Evolutionary conservation across 1,139 yeast genomes (phyloP), one percentile per base, ranked within the genome.

Genomic region (Suhomyces ambrosiae): DNA sequence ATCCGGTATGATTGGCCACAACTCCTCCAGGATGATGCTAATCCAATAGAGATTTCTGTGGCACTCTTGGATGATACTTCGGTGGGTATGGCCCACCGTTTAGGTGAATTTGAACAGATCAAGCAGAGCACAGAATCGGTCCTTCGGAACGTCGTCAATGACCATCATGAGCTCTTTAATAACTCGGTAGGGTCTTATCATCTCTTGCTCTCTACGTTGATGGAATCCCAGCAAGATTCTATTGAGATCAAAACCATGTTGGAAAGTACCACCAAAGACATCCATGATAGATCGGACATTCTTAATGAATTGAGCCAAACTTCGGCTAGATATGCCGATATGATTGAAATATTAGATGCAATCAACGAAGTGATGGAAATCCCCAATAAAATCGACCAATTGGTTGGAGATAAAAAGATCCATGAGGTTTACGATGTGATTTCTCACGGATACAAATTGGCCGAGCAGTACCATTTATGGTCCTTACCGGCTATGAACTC

Each of bases 161-260:
- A 86, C 39, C 84, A 90, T 55, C 86, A 85, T 58, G 94, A 87
- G 56, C 81, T 87, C 2, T 90, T 90, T 64, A 89, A 87, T 57
- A 82, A 81, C 46, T 81, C 89, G 44, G 51, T 58, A 21, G 61
- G 63, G 7, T 56, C 57, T 45, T 58, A 55, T 43, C 62, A 57
- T 33, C 46, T 47, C 38, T 85, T 12, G 54, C 74, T 82, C 7
- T 70, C 76, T 32, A 67, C 80, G 1, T 65, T 86, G 19, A 62
- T 74, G 15, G 72, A 78, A 23, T 78, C 87, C 4, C 86, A 83
- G 49, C 58, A 68, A 7, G 78, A 76, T 24, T 67, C 52, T 5
- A 23, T 33, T 7, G 44, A 40, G 11, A 50, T 86, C 27, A 71
- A 74, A 42, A 66, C 71, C 11, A 62, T 16, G 68, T 62, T 32